These are phyloP conservation scores for Fraxinus cuspidata DNA, from an alignment of 257 asterid genomes.

Conservation along the genomic window DNA sequence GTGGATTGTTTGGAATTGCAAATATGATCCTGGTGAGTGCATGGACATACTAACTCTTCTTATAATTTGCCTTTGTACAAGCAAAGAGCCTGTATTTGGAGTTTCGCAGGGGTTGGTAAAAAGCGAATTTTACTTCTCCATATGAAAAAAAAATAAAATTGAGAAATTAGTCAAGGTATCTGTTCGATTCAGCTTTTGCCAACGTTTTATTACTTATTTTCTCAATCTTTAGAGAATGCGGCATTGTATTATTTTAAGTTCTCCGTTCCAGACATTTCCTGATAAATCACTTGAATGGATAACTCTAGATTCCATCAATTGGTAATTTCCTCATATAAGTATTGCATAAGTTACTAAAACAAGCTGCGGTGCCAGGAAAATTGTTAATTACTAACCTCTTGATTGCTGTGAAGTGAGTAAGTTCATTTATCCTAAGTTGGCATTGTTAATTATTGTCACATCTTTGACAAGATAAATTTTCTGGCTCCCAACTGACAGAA, in stretches of 20 bases:
- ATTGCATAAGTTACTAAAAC: neutral
- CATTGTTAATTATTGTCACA: neutral
- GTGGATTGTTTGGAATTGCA: constrained; percentile 84
- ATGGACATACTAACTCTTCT: constrained; percentile 12
- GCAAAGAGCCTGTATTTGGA: constrained; percentile 4
- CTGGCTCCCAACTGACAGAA: neutral
- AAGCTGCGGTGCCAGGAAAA: neutral
- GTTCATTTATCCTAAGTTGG: neutral
- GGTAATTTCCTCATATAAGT: neutral
- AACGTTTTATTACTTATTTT: too few species aligned
- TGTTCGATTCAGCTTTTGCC: neutral
- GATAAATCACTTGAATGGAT: constrained; percentile 14
- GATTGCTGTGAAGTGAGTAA: neutral
- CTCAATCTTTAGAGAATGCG: neutral
- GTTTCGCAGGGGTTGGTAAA: neutral
- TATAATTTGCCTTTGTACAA: constrained; percentile 8
- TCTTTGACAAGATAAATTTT: neutral
- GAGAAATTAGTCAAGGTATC: constrained; percentile 7
- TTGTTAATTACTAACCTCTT: neutral
- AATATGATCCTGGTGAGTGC: constrained; percentile 92
- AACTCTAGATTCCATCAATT: neutral
- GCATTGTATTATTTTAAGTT: neutral
- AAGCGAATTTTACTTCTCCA: neutral
- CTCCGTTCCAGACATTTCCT: neutral
- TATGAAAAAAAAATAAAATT: constrained; percentile 1